Base-by-base conservation (phyloP, 148 eudicot species). In the Talinum fruticosum region DNA sequence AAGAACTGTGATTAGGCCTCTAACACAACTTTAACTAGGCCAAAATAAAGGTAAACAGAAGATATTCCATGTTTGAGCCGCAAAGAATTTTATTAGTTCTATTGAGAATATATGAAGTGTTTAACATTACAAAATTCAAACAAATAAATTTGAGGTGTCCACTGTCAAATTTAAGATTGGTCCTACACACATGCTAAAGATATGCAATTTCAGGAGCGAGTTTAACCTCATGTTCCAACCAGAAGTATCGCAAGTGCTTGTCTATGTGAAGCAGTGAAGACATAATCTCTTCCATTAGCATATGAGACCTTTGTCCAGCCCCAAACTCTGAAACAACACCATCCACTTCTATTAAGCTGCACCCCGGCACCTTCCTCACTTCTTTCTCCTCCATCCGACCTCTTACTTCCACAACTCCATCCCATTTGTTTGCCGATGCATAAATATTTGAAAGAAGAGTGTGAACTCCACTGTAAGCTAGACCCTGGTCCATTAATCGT, bases 371-470 rank as follows among this genome's bases (percentile, higher is more conserved):
- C 81, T 93, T 90, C 35, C 75, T 86, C 74, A 89, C 88, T 66
- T 80, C 80, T 28, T 84, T 85, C 5, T 75, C 83, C 54, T 78
- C 83, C 97, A 90, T 90, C 57, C 6, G 80, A 78, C 82, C 84
- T 78, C 95, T 82, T 26, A 87, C 83, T 23, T 72, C 84, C 82
- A 76, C 87, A 44, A 86, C 97, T 47, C 79, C 79, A 29, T 86
- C 89, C 95, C 93, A 90, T 73, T 88, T 82, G 44, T 82, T 65
- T 29, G 82, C 76, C 0, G 86, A 82, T 34, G 95, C 97, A 84
- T 88, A 93, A 4, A 90, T 88, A 75, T 90, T 88, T 2, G 93
- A 90, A 75, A 93, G 87, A 28, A 90, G 89, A 66, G 89, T 82
- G 72, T 83, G 85, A 66, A 77, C 79, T 15, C 93, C 93, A 23